These are phyloP conservation scores for Salix purpurea DNA, from an alignment of 345 rosid genomes.

Conservation along the genomic window DNA sequence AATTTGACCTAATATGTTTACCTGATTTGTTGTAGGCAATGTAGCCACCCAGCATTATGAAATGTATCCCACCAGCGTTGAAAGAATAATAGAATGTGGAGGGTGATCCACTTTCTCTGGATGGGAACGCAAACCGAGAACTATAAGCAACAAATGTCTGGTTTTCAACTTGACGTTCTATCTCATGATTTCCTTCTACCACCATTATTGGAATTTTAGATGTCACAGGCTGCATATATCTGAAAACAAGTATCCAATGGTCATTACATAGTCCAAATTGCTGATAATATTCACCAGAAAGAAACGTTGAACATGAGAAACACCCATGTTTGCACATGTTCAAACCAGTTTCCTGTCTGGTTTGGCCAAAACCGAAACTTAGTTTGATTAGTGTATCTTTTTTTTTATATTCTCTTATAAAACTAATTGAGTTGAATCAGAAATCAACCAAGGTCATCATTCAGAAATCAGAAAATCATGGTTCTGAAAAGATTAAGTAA, in stretches of 20 bases:
- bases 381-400: too few relatives aligned
- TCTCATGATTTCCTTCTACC: conserved; percentile 85
- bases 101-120: conserved; percentile 59
- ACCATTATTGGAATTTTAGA: conserved; percentile 80
- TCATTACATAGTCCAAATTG: not conserved
- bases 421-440: not conserved
- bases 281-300: not conserved
- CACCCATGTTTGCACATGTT: too few relatives aligned
- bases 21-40: conserved; percentile 55
- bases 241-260: conserved; percentile 24
- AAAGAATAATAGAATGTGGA: conserved; percentile 80
- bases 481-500: not conserved
- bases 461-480: not conserved
- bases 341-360: too few relatives aligned
- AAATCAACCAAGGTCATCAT: not conserved
- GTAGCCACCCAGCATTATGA: conserved; percentile 81
- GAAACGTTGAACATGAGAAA: not conserved
- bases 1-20: conserved; percentile 10
- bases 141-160: conserved; percentile 66
- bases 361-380: too few relatives aligned
- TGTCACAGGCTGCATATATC: conserved; percentile 73
- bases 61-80: conserved; percentile 91
- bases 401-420: too few relatives aligned
- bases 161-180: conserved; percentile 66
- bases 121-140: conserved; percentile 84